These are phyloP conservation scores for Ceratobasidium sp. DNA, from an alignment of 1,284 basidiomycete genomes.

Conservation along the genomic window DNA sequence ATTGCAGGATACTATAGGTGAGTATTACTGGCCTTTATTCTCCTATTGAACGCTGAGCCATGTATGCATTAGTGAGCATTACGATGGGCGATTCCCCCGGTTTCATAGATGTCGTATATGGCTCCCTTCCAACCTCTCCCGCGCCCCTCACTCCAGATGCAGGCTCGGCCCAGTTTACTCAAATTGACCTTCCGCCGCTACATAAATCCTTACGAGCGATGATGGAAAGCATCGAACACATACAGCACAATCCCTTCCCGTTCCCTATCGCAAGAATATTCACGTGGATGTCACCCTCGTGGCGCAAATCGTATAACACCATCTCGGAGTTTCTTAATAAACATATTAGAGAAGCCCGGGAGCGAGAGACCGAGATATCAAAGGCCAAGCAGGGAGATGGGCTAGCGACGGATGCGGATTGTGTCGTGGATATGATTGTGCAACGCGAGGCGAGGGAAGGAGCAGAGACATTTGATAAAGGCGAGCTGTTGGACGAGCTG, in stretches of 20 bases:
- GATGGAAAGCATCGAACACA: background rate
- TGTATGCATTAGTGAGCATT: background rate
- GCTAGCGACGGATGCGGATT: conserved; percentile 33
- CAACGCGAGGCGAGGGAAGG: conserved; percentile 7
- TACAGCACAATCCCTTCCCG: background rate
- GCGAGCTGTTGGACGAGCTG: conserved; percentile 28
- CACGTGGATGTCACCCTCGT: background rate
- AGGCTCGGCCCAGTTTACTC: background rate
- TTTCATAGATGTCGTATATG: background rate
- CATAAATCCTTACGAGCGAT: background rate
- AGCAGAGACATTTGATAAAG: background rate
- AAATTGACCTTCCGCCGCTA: background rate
- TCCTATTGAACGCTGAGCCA: background rate
- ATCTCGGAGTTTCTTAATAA: background rate
- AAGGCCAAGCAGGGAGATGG: background rate
- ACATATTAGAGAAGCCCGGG: background rate
- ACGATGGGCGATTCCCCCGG: conserved; percentile 12
- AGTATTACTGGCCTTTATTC: background rate
- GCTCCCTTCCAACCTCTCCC: background rate
- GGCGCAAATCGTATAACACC: background rate
- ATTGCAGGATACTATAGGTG: conserved; percentile 13
- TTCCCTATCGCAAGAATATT: background rate
- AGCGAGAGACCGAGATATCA: background rate
- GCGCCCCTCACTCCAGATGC: background rate
- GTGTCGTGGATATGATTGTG: conserved; percentile 27